Base-by-base conservation (phyloP, 208 protist species). In the Naegleria fowleri region DNA sequence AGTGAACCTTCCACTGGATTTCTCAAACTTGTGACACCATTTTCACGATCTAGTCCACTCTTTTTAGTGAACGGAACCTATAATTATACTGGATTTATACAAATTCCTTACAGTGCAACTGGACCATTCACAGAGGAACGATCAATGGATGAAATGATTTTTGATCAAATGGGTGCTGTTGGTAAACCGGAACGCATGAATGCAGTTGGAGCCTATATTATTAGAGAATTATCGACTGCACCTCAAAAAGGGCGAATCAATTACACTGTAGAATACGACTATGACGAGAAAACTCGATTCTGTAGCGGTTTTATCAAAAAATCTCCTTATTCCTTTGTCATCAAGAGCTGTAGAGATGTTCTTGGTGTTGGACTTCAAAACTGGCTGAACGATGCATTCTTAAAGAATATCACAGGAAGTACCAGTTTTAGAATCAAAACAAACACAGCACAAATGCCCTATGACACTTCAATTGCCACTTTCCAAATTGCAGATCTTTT, bases 321-420 rank as follows among this genome's bases (percentile, higher is more conserved):
- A 79, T 13, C 29, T 36, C 16, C 67, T 36, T 79, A 36, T 33
- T 36, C 29, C 6, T 79, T 36, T 36, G 29, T n/a, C 5, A 36
- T 79, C 36, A 79, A 79, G 29, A 79, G 67, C n/a, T 79, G 67
- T 33, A 79, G 25, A 79, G 67, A 79, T 79, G 29, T n/a, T 36
- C 19, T 79, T 79, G 67, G 29, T 36, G 29, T 29, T 36, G 67
- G 67, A 15, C 29, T 79, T 29, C 67, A 79, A 33, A 79, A 79
- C 36, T 79, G 67, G 67, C 29, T 79, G 67, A 79, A 79, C n/a
- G 67, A 79, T 79, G 67, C 67, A 6, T 79, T 79, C n/a, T 79
- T 79, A 33, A 79, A n/a, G 25, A 79, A 36, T 7, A 36, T 79
- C 0, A 79, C 67, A 36, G 67, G 67, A 36, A 75, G 25, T 75